Percentiles rank a stretch among this genome's conserved stretches.
These are phyloP conservation scores for Epichloe bromicola DNA, from an alignment of 2,329 filamentous ascomycete genomes.

Conservation along the genomic window DNA sequence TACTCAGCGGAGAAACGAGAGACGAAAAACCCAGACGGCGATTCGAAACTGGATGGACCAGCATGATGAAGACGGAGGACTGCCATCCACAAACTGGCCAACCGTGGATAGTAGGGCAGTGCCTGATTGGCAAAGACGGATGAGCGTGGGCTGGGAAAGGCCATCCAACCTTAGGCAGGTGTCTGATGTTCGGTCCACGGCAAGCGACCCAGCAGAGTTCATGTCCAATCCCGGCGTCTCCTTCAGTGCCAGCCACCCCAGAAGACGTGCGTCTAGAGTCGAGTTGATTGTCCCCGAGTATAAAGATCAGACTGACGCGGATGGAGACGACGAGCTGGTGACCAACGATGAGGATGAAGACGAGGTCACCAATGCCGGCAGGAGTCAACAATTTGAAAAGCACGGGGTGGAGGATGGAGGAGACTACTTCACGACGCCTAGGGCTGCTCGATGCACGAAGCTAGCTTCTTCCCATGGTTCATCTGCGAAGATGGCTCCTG, in stretches of 20 bases:
- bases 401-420: slow-evolving; percentile 21
- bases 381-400: slow-evolving; percentile 17
- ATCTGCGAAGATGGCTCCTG: slow-evolving; percentile 12
- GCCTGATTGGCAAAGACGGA: slow-evolving; percentile 37
- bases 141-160: slow-evolving; percentile 38
- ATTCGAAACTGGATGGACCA: slow-evolving; percentile 87
- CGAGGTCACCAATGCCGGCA: slow-evolving; percentile 29
- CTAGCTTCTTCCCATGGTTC: slow-evolving; percentile 22
- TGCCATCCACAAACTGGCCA: slow-evolving; percentile 34
- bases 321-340: slow-evolving; percentile 81
- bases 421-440: slow-evolving; percentile 43
- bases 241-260: slow-evolving; percentile 11
- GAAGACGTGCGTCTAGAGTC: slow-evolving; percentile 27
- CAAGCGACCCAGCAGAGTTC: slow-evolving; percentile 53
- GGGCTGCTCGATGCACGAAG: slow-evolving; percentile 27
- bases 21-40: slow-evolving; percentile 63
- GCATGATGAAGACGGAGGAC: slow-evolving; percentile 38
- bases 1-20: slow-evolving; percentile 48
- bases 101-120: slow-evolving; percentile 31
- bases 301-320: slow-evolving; percentile 61
- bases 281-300: slow-evolving; percentile 22
- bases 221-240: slow-evolving; percentile 36
- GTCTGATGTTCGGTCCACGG: slow-evolving; percentile 45
- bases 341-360: slow-evolving; percentile 65
- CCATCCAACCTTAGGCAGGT: slow-evolving; percentile 34